Conservation (phyloP, 116 monocot species). For the Iris pallida region DNA sequence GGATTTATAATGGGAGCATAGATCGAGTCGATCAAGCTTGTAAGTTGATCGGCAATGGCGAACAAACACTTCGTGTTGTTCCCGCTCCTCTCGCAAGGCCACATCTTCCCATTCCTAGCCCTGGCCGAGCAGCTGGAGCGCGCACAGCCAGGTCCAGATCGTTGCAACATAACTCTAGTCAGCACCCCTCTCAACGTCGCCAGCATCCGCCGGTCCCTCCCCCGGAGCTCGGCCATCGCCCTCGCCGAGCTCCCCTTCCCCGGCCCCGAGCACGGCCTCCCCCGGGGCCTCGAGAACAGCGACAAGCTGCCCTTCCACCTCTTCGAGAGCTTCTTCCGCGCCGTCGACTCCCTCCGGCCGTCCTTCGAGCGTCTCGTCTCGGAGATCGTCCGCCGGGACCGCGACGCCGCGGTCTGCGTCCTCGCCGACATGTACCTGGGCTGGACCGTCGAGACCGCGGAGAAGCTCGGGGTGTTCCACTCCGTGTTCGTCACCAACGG, state of each 20-base stretch:
- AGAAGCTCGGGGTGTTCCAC: background rate
- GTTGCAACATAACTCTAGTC: conserved; percentile 33
- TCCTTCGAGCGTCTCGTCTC: background rate
- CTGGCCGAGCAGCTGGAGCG: conserved; percentile 25
- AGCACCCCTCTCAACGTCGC: conserved; percentile 35
- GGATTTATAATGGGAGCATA: no score
- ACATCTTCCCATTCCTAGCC: conserved; percentile 44
- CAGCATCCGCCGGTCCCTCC: conserved; percentile 15
- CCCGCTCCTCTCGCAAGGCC: conserved; percentile 64
- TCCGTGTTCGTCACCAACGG: conserved; percentile 12
- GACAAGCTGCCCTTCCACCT: background rate
- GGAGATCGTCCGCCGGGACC: background rate
- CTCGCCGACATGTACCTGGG: no score
- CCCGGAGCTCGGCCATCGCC: conserved; percentile 8
- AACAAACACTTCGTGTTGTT: conserved; percentile 33
- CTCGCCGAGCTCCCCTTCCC: conserved; percentile 20
- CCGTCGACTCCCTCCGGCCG: conserved; percentile 13
- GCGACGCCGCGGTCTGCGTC: no score
- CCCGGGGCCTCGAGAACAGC: background rate
- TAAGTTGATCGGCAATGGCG: background rate
- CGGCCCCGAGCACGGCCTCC: conserved; percentile 19
- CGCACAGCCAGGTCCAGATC: background rate
- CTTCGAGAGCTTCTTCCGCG: background rate
- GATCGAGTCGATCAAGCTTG: no score
- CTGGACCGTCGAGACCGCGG: conserved; percentile 2